Conservation (phyloP, 306 rosid species). For the Canavalia gladiata region DNA sequence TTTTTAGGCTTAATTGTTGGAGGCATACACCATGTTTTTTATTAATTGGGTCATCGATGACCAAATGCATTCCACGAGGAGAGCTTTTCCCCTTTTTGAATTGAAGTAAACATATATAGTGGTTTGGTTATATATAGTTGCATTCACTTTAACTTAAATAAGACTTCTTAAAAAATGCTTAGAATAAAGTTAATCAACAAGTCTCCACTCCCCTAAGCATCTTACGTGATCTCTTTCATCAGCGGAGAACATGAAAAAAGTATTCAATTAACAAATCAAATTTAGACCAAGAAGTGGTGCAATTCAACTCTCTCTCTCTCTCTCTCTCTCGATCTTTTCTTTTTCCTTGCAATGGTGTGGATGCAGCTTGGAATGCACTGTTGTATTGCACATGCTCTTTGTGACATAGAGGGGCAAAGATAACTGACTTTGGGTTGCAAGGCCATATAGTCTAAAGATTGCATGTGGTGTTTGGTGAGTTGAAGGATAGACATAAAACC, state of each 20-base stretch:
- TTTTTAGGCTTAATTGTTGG: slow-evolving; percentile 61
- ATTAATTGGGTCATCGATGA: slow-evolving; percentile 38
- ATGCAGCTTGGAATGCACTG: slow-evolving; percentile 20
- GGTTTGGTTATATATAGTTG: slow-evolving; percentile 27
- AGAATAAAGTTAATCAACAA: slow-evolving; percentile 43
- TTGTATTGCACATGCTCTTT: slow-evolving; percentile 51
- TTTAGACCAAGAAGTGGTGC: background rate
- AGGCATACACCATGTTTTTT: slow-evolving; percentile 15
- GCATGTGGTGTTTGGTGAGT: slow-evolving; percentile 53
- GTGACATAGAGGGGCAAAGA: slow-evolving; percentile 40
- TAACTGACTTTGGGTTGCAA: slow-evolving; percentile 33
- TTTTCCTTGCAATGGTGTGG: slow-evolving; percentile 38
- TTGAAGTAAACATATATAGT: background rate
- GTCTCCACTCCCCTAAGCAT: slow-evolving; percentile 37
- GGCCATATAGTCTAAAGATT: slow-evolving; percentile 13
- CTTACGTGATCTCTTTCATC: background rate
- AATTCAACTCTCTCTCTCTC: background rate
- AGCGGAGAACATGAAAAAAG: background rate
- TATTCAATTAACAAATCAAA: background rate
- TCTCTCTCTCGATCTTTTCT: background rate
- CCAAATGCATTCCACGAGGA: slow-evolving; percentile 21
- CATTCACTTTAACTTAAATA: slow-evolving; percentile 40
- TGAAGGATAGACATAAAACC: slow-evolving; percentile 38
- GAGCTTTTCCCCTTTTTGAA: slow-evolving; percentile 36
- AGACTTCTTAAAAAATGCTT: background rate